Conservation (phyloP, 2,329 filamentous ascomycete genomes). For the Phoma sp. region DNA sequence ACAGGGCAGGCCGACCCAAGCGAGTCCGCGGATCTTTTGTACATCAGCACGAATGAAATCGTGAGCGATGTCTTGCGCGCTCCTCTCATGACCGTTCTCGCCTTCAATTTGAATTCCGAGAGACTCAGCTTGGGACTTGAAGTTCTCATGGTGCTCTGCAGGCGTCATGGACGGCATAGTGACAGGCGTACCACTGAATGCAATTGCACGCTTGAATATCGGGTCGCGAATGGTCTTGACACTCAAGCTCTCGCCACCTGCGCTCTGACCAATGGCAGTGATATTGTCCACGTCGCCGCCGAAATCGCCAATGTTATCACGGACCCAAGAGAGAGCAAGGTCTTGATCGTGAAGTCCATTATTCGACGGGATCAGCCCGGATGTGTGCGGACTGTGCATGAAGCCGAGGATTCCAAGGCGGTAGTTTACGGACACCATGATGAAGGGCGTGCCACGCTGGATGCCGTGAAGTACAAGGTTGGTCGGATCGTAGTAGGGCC, state of each 20-base stretch:
- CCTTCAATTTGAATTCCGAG: constrained; percentile 7
- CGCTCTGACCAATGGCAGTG: constrained; percentile 53
- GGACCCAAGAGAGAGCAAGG: constrained; percentile 46
- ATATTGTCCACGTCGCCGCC: constrained; percentile 45
- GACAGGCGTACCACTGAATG: constrained; percentile 21
- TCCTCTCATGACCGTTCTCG: not conserved
- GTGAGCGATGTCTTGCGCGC: not conserved
- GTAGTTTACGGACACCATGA: constrained; percentile 26
- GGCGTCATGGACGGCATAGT: constrained; percentile 24
- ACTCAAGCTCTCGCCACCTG: constrained; percentile 46
- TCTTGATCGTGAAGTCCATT: constrained; percentile 42
- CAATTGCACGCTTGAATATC: constrained; percentile 24
- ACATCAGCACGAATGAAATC: constrained; percentile 16
- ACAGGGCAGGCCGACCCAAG: constrained; percentile 24
- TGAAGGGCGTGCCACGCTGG: constrained; percentile 7
- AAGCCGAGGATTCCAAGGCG: constrained; percentile 36
- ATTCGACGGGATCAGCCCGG: constrained; percentile 32
- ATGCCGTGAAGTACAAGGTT: constrained; percentile 17
- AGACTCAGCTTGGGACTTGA: constrained; percentile 11
- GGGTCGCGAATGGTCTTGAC: constrained; percentile 16
- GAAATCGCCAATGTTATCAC: constrained; percentile 42
- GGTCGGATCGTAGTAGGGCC: constrained; percentile 57
- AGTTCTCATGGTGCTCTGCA: constrained; percentile 19
- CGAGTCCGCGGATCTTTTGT: constrained; percentile 15
- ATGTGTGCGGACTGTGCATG: constrained; percentile 53